Evolutionary conservation across 805 yeast species (phyloP).

Genomic region (Wickerhamomyces chaumierensis): DNA sequence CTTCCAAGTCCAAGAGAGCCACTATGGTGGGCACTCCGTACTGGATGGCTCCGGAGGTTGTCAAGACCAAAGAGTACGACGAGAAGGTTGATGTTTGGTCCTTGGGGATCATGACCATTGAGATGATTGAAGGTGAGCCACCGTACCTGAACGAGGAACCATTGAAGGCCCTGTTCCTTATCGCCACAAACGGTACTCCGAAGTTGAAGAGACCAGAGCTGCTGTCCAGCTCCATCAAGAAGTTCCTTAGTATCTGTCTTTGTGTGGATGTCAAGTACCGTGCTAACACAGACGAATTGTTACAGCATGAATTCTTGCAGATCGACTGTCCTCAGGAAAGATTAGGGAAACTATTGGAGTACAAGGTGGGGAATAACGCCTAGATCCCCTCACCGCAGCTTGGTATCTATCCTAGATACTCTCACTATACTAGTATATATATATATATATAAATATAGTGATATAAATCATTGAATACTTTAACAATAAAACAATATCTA

Average conservation of each 20-base stretch:
- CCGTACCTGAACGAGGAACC: constrained; percentile 97
- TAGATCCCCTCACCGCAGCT: too few species aligned
- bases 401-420: too few species aligned
- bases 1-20: constrained; percentile 74
- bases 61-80: constrained; percentile 87
- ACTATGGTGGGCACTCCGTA: constrained; percentile 99
- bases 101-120: constrained; percentile 94
- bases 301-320: constrained; percentile 64
- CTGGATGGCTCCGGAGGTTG: constrained; percentile 99
- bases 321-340: constrained; percentile 51
- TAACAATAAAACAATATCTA: not conserved
- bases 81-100: constrained; percentile 98
- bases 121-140: constrained; percentile 98
- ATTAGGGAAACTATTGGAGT: constrained; percentile 47
- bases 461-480: too few species aligned
- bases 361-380: not conserved
- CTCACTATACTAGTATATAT: too few species aligned
- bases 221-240: constrained; percentile 51
- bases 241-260: constrained; percentile 73
- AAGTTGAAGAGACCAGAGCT: constrained; percentile 80
- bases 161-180: constrained; percentile 80
- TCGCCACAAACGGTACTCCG: constrained; percentile 96
- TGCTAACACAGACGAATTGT: constrained; percentile 84
- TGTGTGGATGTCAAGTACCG: constrained; percentile 91
- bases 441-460: too few species aligned